phyloP scores from a whole-genome alignment of 2,329 filamentous ascomycete genomes.

The Albophoma yamanashiensis region DNA sequence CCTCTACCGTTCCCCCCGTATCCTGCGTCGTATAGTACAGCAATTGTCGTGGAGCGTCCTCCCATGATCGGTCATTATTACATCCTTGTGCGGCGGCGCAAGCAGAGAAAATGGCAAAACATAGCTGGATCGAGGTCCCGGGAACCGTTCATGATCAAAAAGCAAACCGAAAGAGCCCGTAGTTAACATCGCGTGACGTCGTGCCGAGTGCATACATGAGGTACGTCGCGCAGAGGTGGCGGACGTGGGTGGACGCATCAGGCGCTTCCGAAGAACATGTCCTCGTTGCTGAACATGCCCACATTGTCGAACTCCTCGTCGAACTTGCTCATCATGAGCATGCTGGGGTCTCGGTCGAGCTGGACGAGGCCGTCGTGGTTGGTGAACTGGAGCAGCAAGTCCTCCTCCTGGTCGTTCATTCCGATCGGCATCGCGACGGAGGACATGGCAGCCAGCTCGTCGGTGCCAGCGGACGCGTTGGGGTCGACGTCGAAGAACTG shows the following conservation, averaged over 20 bases:
- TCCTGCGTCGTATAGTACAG: conserved; percentile 1
- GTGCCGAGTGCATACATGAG: neutral
- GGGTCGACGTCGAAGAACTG: conserved; percentile 37
- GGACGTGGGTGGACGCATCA: conserved; percentile 6
- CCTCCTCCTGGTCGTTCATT: conserved; percentile 30
- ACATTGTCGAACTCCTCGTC: conserved; percentile 42
- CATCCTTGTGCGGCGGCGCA: neutral
- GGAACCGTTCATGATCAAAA: neutral
- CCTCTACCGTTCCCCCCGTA: neutral
- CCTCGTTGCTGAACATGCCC: conserved; percentile 41
- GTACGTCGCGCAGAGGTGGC: conserved; percentile 1
- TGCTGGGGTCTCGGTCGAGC: conserved; percentile 33
- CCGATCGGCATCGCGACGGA: conserved; percentile 18
- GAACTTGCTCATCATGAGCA: conserved; percentile 42
- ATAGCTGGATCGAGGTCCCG: neutral
- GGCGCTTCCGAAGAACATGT: conserved; percentile 38
- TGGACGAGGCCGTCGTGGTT: conserved; percentile 30
- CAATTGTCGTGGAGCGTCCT: neutral
- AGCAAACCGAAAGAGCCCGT: neutral
- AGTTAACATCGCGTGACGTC: conserved; percentile 5
- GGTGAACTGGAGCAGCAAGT: conserved; percentile 31
- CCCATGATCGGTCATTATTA: neutral
- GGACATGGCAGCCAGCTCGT: conserved; percentile 19
- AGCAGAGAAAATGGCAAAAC: neutral
- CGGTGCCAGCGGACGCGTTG: conserved; percentile 18